Evolutionary conservation across 2,329 filamentous ascomycete genomes (phyloP), one percentile per base, ranked within the genome.

Genomic region (Amphichorda felina): DNA sequence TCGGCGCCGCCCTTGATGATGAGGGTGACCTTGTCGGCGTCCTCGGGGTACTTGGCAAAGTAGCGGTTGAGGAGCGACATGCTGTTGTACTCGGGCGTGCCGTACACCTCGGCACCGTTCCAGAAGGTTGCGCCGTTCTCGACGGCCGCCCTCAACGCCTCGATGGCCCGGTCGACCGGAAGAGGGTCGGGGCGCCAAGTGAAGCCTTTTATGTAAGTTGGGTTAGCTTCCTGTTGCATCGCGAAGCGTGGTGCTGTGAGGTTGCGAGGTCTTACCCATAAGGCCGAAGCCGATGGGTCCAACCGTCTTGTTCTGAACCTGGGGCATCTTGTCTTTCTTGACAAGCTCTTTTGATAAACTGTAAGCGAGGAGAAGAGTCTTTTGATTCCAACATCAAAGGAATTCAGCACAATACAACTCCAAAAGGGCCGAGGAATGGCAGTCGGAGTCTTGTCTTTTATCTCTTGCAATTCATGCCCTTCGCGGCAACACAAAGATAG

Each of bases 41-140:
- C 72, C 41, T 77, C 70, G 2, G 79, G 77, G 48, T 81, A 70
- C 40, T 68, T 64, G 22, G 63, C 63, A 48, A 82, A 79, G 56
- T 82, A 82, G 18, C 64, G 60, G 40, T 72, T 66, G 21, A 82
- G 54, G 8, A 82, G 55, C 22, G 70, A 66, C 46, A 79, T 73
- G 47, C 53, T 59, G 56, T 80, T 78, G 46, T 64, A 64, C 15
- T 71, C 60, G 1, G 68, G 65, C 0, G 62, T 58, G 27, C 78
- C 78, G 55, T 83, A 83, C 48, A 81, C 69, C 48, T 80, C 74
- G 41, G 66, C 76, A 26, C 63, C 75, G 45, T 79, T 80, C 74
- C 75, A 81, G 37, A 68, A 59, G 41, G 56, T 66, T 46, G 55
- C 57, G 37, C 65, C 61, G 9, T 50, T 50, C 17, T 54, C 43